Percentiles rank a stretch among this genome's conserved stretches.
phyloP scores from a whole-genome alignment of 2,329 filamentous ascomycete species.

The Penicillium sp. region DNA sequence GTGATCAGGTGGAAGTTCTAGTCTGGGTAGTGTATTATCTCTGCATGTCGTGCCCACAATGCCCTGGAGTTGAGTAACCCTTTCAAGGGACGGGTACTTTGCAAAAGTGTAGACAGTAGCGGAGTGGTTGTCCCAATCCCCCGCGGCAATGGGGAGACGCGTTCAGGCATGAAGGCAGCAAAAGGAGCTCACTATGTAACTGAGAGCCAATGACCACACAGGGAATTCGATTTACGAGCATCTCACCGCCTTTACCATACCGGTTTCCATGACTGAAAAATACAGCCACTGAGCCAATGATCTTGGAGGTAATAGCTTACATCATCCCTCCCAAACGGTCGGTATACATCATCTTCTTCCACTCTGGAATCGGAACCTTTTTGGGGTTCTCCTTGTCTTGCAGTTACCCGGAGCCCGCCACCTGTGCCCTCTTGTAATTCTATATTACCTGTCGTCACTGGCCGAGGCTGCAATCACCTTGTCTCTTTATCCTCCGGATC shows the following conservation, averaged over 20 bases:
- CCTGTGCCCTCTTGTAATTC: slow-evolving; percentile 6
- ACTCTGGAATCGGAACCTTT: slow-evolving; percentile 9
- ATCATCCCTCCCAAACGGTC: slow-evolving; percentile 8
- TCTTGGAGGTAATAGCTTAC: slow-evolving; percentile 4
- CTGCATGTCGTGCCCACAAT: not conserved
- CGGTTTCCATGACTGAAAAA: not conserved
- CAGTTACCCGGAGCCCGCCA: slow-evolving; percentile 18
- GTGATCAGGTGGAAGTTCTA: not conserved
- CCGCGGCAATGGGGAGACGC: not conserved
- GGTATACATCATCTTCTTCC: slow-evolving; percentile 15
- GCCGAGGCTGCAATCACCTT: slow-evolving; percentile 1
- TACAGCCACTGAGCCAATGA: slow-evolving; percentile 8
- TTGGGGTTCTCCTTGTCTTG: slow-evolving; percentile 21
- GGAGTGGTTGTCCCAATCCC: not conserved
- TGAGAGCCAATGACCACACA: slow-evolving; percentile 14
- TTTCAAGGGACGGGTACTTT: not conserved
- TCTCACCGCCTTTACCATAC: slow-evolving; percentile 22
- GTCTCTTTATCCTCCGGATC: not conserved
- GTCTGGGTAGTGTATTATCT: not conserved
- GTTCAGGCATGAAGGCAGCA: slow-evolving; percentile 4
- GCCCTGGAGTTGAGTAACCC: not conserved
- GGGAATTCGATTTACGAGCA: slow-evolving; percentile 18
- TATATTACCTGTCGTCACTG: slow-evolving; percentile 5
- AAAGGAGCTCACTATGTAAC: not conserved
- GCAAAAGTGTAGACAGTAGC: not conserved